Evolutionary conservation across 371 early-diverging fungal species (phyloP), one percentile per base, ranked within the genome.

Genomic region (Apophysomyces trapeziformis): DNA sequence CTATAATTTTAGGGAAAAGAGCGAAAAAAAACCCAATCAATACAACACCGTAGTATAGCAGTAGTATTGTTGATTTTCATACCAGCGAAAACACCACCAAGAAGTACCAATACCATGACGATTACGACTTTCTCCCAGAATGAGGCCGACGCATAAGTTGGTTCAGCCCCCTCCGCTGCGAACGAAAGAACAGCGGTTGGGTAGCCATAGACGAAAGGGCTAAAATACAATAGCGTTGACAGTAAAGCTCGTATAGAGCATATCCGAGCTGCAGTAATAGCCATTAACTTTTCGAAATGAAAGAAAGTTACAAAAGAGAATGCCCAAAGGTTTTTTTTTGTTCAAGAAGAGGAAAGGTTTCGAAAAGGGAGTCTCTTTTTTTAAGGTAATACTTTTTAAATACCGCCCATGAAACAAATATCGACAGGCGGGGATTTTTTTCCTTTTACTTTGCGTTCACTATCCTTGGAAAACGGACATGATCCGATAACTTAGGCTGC

Each of bases 21-120:
- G 16, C 7, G 7, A 5, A 1, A 2, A 26, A 2, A 0, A 8
- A 6, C 21, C 0, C 7, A 7, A 18, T 9, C 54, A 50, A 21
- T 18, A 50, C n/a, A 21, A 36, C 50, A 65, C 11, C 21, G 39
- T 58, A 46, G 43, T n/a, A 18, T 11, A 56, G 12, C 9, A 26
- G 32, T 26, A 26, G 32, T 26, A 26, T 26, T 26, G 2, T 26
- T 26, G 32, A 26, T 26, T 26, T 45, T 32, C 64, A 14, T 69
- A 84, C 89, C 92, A n/a, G 92, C 92, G 77, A 90, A 86, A 18
- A 90, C 76, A 41, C 92, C 92, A 21, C 91, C 91, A 5, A 88
- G 41, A 8, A 90, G 59, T 1, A 92, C 92, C 11, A 92, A 64
- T 13, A 80, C 44, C 26, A 82, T 47, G 58, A 89, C 76, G 58